Evolutionary conservation across 2,329 filamentous ascomycete species (phyloP), one percentile per base, ranked within the genome.

Genomic region (Dichotomopilus funicola): DNA sequence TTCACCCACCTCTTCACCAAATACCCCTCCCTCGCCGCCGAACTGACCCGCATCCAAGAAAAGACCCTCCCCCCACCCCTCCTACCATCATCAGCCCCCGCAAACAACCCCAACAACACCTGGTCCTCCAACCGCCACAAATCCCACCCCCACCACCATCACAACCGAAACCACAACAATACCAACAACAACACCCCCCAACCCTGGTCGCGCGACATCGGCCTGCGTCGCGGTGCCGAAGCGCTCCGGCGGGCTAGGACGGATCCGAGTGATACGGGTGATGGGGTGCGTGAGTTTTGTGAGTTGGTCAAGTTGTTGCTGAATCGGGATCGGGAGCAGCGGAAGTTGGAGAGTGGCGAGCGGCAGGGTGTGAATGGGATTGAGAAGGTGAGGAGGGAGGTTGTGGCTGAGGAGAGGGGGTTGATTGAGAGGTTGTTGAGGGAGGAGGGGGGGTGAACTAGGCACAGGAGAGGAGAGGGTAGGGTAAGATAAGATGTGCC

Each of bases 261-360:
- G 36, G 73, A 75, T 35, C 73, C 75, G 1, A 74, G 77, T n/a
- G 75, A 78, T 61, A 78, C 78, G 55, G 81, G 81, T 35, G 80
- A 85, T 61, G 82, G 74, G 4, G 72, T 87, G 35, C 72, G 78
- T 51, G 83, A 85, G 67, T 87, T 83, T 63, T 78, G 77, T 47
- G 79, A 81, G 58, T 70, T 85, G 27, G 74, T 86, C 13, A 63
- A 78, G 48, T 72, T 76, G 54, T 67, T 83, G 37, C 70, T 83
- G 27, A 57, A 60, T 43, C 70, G 41, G 4, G 63, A 63, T 11
- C 66, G 69, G 38, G 65, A 62, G 27, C 19, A 27, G 19, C 19
- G 19, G 19, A 27, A 27, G 19, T 27, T 27, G 19, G 19, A 27
- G 19, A 3, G 19, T 27, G 19, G 19, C 19, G 19, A 27, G 19